Evolutionary conservation across 163 green algal genomes (phyloP), one percentile per base, ranked within the genome.

Genomic region (Coccomyxa subellipsoidea): DNA sequence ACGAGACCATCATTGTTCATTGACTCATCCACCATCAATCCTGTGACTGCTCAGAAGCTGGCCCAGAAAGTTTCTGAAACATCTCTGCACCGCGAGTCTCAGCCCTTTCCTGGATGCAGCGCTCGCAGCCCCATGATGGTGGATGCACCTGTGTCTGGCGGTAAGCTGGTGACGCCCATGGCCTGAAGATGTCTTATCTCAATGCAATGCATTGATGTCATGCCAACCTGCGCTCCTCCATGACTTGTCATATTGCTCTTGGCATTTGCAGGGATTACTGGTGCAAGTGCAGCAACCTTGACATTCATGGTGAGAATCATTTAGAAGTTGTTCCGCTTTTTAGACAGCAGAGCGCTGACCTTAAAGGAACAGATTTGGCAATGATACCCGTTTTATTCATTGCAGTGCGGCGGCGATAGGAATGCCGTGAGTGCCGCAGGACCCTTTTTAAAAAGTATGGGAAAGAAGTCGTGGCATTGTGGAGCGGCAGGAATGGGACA

Each of bases 291-390:
- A 39, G 91, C 85, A 38, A 92, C 84, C 23, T 85, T 95, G 4
- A 94, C 90, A 0, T 95, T 95, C 88, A 94, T 95, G 90, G 89
- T 93, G 32, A 80, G 86, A n/a, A 79, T 77, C 36, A 23, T 36
- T 8, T 76, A 38, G 54, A 4, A 75, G 59, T 27, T 38, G 7
- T 73, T 37, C 12, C 69, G 54, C 31, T 66, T 59, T 73, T n/a
- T 32, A 73, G 3, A 81, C 5, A 81, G n/a, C n/a, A n/a, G n/a
- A n/a, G n/a, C n/a, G n/a, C n/a, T n/a, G n/a, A n/a, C n/a, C n/a
- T n/a, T n/a, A n/a, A n/a, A n/a, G n/a, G n/a, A n/a, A 39, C 2
- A 81, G 38, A 37, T 72, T 29, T 66, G 9, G 40, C 18, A 10
- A 5, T 37, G 80, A 36, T n/a, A n/a, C n/a, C n/a, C n/a, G n/a